Percentiles rank a stretch among this genome's conserved stretches.
phyloP scores from a whole-genome alignment of 2,329 filamentous ascomycete genomes.

The Colletotrichum plurivorum region DNA sequence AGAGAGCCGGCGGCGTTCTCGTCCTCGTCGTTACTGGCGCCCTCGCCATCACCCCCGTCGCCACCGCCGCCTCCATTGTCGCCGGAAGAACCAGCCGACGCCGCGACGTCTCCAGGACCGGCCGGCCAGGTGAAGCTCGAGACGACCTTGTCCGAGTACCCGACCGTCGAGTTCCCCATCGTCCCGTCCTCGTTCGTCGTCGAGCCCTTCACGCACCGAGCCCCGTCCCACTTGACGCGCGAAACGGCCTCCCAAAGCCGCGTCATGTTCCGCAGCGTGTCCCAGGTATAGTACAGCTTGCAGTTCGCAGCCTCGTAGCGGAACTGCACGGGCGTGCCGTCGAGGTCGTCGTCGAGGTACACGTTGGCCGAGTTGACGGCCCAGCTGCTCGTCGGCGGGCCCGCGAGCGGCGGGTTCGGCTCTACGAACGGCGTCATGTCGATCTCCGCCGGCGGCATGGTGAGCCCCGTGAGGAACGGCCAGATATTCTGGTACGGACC shows the following conservation, averaged over 20 bases:
- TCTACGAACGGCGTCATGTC: slow-evolving; percentile 29
- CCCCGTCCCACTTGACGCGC: slow-evolving; percentile 41
- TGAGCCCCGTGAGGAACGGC: neutral
- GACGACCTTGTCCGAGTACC: slow-evolving; percentile 28
- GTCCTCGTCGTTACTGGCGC: neutral
- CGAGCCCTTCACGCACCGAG: slow-evolving; percentile 36
- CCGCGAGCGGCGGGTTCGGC: slow-evolving; percentile 25
- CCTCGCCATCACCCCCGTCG: neutral
- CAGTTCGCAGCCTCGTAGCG: slow-evolving; percentile 73
- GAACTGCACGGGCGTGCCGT: slow-evolving; percentile 67
- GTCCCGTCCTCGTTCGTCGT: slow-evolving; percentile 34
- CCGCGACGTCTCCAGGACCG: slow-evolving; percentile 34
- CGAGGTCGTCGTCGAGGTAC: slow-evolving; percentile 42
- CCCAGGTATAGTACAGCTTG: slow-evolving; percentile 70
- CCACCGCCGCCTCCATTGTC: slow-evolving; percentile 2
- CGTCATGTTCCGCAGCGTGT: slow-evolving; percentile 65
- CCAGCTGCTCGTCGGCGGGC: slow-evolving; percentile 1
- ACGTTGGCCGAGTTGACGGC: slow-evolving; percentile 43
- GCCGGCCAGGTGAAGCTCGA: slow-evolving; percentile 33
- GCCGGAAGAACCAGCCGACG: neutral
- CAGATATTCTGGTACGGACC: slow-evolving; percentile 10
- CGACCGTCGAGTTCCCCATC: slow-evolving; percentile 9
- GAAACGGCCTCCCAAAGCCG: slow-evolving; percentile 66
- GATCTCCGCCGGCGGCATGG: slow-evolving; percentile 16
- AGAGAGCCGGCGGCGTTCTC: slow-evolving; percentile 26